These are phyloP conservation scores for Heritiera littoralis DNA, from an alignment of 345 rosid species.

Conservation along the genomic window DNA sequence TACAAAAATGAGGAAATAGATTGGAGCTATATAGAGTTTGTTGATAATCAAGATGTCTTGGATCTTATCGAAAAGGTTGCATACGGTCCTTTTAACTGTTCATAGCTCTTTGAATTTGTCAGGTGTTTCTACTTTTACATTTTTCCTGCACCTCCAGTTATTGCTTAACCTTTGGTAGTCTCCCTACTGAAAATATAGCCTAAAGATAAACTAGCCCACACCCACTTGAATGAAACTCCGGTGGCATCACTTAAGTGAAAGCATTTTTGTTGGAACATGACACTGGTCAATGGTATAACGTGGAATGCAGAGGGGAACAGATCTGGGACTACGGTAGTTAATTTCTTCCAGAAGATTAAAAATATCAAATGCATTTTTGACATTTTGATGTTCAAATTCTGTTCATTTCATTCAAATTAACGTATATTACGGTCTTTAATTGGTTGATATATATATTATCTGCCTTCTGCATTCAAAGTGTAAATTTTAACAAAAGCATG, in stretches of 20 bases:
- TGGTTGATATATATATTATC: neutral
- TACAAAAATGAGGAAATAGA: slow-evolving; percentile 74
- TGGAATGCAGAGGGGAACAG: neutral
- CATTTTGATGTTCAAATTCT: slow-evolving; percentile 2
- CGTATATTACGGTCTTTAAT: neutral
- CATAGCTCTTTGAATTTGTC: slow-evolving; percentile 8
- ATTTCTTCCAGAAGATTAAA: neutral
- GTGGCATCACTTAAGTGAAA: neutral
- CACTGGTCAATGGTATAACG: neutral
- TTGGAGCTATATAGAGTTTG: slow-evolving; percentile 85
- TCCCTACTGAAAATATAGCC: neutral
- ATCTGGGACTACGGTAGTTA: neutral
- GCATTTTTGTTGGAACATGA: slow-evolving; percentile 1
- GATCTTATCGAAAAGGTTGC: slow-evolving; percentile 91
- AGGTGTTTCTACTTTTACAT: slow-evolving; percentile 2
- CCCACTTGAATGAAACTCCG: neutral
- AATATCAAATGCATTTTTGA: neutral
- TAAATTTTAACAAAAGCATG: neutral
- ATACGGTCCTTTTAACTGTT: slow-evolving; percentile 16
- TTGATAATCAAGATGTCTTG: slow-evolving; percentile 88
- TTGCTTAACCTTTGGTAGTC: slow-evolving; percentile 3
- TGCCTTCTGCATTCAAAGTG: neutral
- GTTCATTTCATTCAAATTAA: neutral
- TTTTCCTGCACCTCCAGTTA: slow-evolving; percentile 16
- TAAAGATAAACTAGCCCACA: neutral